Base-by-base conservation (phyloP, 2,329 filamentous ascomycete genomes). In the Leptographium galeiforme region DNA sequence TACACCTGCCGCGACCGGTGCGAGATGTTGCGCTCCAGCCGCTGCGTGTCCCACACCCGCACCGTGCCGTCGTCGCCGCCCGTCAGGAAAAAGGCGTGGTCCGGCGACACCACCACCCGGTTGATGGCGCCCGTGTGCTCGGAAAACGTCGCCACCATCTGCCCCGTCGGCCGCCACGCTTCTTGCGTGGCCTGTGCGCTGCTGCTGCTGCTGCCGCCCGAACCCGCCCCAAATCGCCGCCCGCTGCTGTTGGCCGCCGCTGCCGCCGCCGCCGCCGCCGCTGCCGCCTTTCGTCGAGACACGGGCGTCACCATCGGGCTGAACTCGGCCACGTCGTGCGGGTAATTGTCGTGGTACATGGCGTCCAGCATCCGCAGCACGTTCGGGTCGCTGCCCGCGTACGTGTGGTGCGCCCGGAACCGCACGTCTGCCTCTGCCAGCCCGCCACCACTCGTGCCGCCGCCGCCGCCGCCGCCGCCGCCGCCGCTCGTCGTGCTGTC, bases 51-150 rank as follows among this genome's bases (percentile, higher is more conserved):
- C 93, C 93, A 98, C 6, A 98, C 78, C 63, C 88, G 95, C 54
- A 96, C 87, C 8, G 79, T 82, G 3, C 93, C 88, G 67, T 98
- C 93, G 62, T 95, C 88, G 11, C 90, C 91, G 8, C 84, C 91
- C 1, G 93, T 97, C 54, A 96, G 77, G 67, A 98, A 98, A 70
- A 98, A 98, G 6, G 84, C 72, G 65, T 98, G 91, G 63, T 98
- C 93, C 0, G 91, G 89, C 2, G 93, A 84, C 8, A 89, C 80
- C 2, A 86, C 74, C 12, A 97, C 80, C 11, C 90, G 81, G 62
- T 86, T 95, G 58, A 97, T 81, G 8, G 87, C 79, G 0, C 82
- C 88, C 33, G 76, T 82, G 64, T 98, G 93, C 65, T 98, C 93
- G 1, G 87, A 82, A 63, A 97, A 89, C 1, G 88, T 88, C 2